phyloP scores from a whole-genome alignment of 345 rosid species.

The Hibiscus tridactylites region DNA sequence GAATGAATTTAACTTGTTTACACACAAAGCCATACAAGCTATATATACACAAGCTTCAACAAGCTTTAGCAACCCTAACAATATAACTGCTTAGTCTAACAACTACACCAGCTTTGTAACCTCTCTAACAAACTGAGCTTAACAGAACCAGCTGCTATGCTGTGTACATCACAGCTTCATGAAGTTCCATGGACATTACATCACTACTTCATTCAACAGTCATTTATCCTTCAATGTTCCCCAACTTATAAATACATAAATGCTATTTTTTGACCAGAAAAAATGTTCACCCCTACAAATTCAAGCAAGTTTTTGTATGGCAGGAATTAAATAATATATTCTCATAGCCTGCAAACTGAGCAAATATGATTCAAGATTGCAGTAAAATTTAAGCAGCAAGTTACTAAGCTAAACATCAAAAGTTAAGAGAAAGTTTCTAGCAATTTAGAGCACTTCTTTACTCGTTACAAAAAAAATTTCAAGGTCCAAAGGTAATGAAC shows the following conservation, averaged over 20 bases:
- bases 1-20: too few species aligned
- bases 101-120: too few species aligned
- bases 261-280: not conserved
- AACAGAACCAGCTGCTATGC: too few species aligned
- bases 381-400: not conserved
- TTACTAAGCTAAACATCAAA: not conserved
- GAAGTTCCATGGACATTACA: too few species aligned
- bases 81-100: too few species aligned
- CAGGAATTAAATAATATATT: not conserved
- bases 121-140: too few species aligned
- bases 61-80: too few species aligned
- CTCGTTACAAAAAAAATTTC: not conserved
- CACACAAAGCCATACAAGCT: too few species aligned
- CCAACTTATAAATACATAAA: not conserved
- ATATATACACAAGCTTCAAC: too few species aligned
- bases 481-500: not conserved
- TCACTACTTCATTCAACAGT: too few species aligned
- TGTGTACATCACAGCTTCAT: too few species aligned
- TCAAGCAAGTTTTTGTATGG: not conserved
- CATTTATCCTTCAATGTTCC: not conserved
- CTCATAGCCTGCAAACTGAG: not conserved
- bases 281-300: not conserved
- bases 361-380: not conserved
- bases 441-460: not conserved
- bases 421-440: not conserved